Evolutionary conservation across 345 rosid genomes (phyloP), one percentile per base, ranked within the genome.

Genomic region (Hibiscus tridactylites): DNA sequence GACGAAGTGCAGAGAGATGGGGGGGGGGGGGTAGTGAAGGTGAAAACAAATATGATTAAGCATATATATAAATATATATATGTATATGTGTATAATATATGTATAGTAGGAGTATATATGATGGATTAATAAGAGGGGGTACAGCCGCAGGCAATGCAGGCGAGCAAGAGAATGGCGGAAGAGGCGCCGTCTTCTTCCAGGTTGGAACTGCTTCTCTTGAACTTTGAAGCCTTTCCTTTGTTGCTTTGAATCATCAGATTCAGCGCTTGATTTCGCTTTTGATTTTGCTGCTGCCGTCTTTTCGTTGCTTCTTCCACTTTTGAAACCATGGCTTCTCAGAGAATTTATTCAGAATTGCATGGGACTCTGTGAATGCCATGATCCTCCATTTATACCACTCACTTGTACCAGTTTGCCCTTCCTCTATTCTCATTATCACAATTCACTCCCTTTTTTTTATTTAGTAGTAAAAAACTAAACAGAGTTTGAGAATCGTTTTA

Each of bases 71-170:
- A 35, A 19, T 65, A 16, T 54, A 15, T 49, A 33, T 53, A 1
- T 52, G 7, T 6, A 33, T 54, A 73, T 65, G n/a, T n/a, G n/a
- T n/a, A n/a, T n/a, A n/a, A 13, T 52, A 37, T 53, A 13, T 11
- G 6, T 33, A n/a, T 35, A 46, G 9, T 33, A 33, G 19, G 1
- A 19, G 28, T 57, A 37, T 0, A 37, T 37, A 0, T 2, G 50
- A 35, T 29, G 29, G 3, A 21, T 37, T 64, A 75, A 63, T 73
- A 82, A 15, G 89, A 74, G 15, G 98, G 86, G 49, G 80, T 58
- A 81, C 93, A 91, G 15, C 92, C 97, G 82, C 93, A 91, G 15
- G 94, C 97, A 68, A 93, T 91, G 73, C 94, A 93, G 56, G 96
- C 96, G 8, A 93, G 94, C 77, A 93, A 80, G 76, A 87, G 86